Conservation (phyloP, 2,329 filamentous ascomycete species). For the Sphaceloma murrayae region DNA sequence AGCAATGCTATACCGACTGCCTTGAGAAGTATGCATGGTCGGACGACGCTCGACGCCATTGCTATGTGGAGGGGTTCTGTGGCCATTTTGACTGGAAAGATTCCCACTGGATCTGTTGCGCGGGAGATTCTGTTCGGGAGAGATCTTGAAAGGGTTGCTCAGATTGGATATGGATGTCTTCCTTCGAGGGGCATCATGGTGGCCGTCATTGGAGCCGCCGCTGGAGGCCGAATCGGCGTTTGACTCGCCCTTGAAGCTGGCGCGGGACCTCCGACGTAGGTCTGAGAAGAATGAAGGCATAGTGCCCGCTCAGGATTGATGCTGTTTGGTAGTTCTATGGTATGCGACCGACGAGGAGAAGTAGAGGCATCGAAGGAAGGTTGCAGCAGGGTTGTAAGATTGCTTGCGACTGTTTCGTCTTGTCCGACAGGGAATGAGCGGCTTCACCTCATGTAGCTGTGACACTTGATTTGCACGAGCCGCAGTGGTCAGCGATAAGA, state of each 20-base stretch:
- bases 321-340: neutral
- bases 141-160: constrained; percentile 42
- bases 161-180: constrained; percentile 51
- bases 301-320: constrained; percentile 14
- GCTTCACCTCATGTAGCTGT: constrained; percentile 9
- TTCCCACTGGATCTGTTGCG: constrained; percentile 52
- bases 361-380: neutral
- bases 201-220: constrained; percentile 22
- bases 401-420: neutral
- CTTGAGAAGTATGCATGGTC: constrained; percentile 24
- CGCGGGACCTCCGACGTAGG: constrained; percentile 60
- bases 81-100: constrained; percentile 47
- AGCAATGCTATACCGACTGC: constrained; percentile 52
- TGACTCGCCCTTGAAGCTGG: constrained; percentile 55
- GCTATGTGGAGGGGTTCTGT: constrained; percentile 28
- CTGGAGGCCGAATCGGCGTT: constrained; percentile 39
- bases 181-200: constrained; percentile 46
- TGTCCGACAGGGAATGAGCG: constrained; percentile 12
- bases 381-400: neutral
- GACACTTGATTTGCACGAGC: constrained; percentile 12
- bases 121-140: constrained; percentile 32
- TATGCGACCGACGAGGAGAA: neutral
- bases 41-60: constrained; percentile 22
- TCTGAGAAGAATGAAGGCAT: constrained; percentile 61
- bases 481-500: constrained; percentile 4